A percentile compares a stretch with the other conserved stretches of the same genome.
Evolutionary conservation across 2,329 filamentous ascomycete genomes (phyloP).

Genomic region (Pseudogymnoascus sp.): DNA sequence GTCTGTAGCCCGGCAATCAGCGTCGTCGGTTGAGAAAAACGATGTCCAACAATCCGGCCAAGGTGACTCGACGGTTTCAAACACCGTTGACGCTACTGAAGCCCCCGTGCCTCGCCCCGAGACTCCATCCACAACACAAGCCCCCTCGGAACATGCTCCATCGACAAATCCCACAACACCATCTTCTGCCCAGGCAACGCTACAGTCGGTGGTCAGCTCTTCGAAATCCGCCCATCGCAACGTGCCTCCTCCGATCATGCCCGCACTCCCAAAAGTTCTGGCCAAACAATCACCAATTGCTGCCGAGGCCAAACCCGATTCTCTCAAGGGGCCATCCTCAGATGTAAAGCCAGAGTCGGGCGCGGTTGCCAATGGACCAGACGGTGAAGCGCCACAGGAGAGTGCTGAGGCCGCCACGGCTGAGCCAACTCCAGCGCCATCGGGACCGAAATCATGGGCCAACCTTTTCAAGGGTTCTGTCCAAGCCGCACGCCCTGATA

Average conservation of each 20-base stretch:
- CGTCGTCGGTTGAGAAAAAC: background rate
- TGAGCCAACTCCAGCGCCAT: constrained; percentile 27
- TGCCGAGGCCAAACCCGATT: constrained; percentile 23
- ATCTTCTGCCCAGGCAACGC: constrained; percentile 35
- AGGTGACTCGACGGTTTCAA: background rate
- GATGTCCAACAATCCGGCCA: background rate
- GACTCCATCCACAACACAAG: constrained; percentile 35
- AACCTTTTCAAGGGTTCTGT: constrained; percentile 53
- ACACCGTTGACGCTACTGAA: constrained; percentile 25
- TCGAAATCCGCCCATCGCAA: constrained; percentile 15
- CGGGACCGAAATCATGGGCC: constrained; percentile 57
- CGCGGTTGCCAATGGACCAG: background rate
- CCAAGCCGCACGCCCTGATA: constrained; percentile 18
- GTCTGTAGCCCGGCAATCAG: background rate
- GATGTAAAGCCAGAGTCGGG: background rate
- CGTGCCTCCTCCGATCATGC: constrained; percentile 18
- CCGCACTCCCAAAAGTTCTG: constrained; percentile 25
- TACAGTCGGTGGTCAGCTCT: constrained; percentile 9
- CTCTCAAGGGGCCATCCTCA: background rate
- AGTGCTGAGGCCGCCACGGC: constrained; percentile 14
- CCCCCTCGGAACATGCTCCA: constrained; percentile 28
- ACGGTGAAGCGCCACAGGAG: background rate
- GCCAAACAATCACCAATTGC: constrained; percentile 26
- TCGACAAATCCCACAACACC: constrained; percentile 45
- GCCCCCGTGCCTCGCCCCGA: constrained; percentile 36